phyloP scores from a whole-genome alignment of 2,329 filamentous ascomycete species.

The Fonsecaea monophora region DNA sequence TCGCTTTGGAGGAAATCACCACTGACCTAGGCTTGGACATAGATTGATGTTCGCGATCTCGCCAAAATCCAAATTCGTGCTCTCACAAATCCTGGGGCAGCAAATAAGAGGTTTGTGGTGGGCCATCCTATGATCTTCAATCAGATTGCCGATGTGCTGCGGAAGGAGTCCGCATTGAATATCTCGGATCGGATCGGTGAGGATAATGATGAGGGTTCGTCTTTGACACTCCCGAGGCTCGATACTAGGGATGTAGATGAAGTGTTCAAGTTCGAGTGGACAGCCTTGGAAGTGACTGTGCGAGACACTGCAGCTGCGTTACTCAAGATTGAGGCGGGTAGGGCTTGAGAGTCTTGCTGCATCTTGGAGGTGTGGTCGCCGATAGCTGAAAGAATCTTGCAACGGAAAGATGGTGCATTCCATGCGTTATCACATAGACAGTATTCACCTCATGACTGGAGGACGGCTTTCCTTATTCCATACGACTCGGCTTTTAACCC shows the following conservation, averaged over 20 bases:
- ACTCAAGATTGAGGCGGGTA: conserved; percentile 20
- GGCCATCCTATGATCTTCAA: conserved; percentile 31
- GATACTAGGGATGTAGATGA: conserved; percentile 26
- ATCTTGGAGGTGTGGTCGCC: background rate
- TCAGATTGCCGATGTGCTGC: conserved; percentile 25
- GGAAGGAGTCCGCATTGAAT: conserved; percentile 10
- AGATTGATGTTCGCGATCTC: conserved; percentile 61
- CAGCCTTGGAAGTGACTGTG: conserved; percentile 15
- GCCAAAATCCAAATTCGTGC: conserved; percentile 57
- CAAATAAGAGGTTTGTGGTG: conserved; percentile 54
- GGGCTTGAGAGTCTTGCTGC: conserved; percentile 15
- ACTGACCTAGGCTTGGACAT: conserved; percentile 59
- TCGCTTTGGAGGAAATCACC: background rate
- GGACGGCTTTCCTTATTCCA: conserved; percentile 96
- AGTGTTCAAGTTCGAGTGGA: conserved; percentile 28
- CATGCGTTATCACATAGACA: background rate
- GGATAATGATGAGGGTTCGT: conserved; percentile 23
- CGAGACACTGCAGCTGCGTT: conserved; percentile 18
- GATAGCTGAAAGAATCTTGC: background rate
- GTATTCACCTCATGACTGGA: conserved; percentile 81
- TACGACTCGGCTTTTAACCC: conserved; percentile 87
- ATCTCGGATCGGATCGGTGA: conserved; percentile 21
- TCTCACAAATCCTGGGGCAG: conserved; percentile 53
- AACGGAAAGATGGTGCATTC: background rate
- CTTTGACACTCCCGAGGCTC: conserved; percentile 26